A percentile compares a stretch with the other conserved stretches of the same genome.
Evolutionary conservation across 2,329 filamentous ascomycete genomes (phyloP).

Genomic region (Curvularia verruculosa): DNA sequence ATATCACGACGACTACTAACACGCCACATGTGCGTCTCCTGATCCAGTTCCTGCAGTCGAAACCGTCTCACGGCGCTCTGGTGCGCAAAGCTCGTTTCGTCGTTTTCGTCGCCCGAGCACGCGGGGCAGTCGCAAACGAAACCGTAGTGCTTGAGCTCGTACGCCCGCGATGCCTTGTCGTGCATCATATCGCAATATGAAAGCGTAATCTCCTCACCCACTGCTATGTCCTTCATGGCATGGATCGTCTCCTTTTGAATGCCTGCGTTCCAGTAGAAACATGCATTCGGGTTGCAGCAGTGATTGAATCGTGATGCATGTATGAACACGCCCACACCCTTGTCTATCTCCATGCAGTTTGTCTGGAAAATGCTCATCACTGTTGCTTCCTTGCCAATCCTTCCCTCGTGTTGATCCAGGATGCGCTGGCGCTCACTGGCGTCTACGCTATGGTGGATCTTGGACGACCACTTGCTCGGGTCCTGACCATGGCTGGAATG

Average conservation of each 20-base stretch:
- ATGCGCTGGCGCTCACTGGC: constrained; percentile 33
- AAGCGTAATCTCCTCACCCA: constrained; percentile 48
- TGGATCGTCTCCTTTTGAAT: constrained; percentile 44
- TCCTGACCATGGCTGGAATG: constrained; percentile 40
- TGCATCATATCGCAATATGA: constrained; percentile 48
- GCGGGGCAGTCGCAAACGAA: constrained; percentile 48
- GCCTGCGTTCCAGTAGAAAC: constrained; percentile 44
- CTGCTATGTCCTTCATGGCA: constrained; percentile 40
- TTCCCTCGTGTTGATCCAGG: constrained; percentile 41
- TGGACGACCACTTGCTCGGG: constrained; percentile 32
- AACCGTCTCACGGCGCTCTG: constrained; percentile 41
- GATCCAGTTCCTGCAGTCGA: constrained; percentile 43
- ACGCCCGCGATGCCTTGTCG: constrained; percentile 35
- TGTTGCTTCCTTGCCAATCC: constrained; percentile 27
- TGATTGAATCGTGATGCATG: constrained; percentile 51
- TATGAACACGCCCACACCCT: constrained; percentile 46
- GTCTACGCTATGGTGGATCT: constrained; percentile 30
- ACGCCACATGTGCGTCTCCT: constrained; percentile 31
- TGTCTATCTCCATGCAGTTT: constrained; percentile 49
- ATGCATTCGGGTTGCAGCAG: constrained; percentile 50
- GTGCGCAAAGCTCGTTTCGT: constrained; percentile 33
- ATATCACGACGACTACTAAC: constrained; percentile 3
- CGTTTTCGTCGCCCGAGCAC: constrained; percentile 41
- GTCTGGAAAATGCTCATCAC: constrained; percentile 49
- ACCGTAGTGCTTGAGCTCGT: constrained; percentile 47